A percentile compares a stretch with the other conserved stretches of the same genome.
phyloP scores from a whole-genome alignment of 129 eudicot genomes.

The Centaurea solstitialis region DNA sequence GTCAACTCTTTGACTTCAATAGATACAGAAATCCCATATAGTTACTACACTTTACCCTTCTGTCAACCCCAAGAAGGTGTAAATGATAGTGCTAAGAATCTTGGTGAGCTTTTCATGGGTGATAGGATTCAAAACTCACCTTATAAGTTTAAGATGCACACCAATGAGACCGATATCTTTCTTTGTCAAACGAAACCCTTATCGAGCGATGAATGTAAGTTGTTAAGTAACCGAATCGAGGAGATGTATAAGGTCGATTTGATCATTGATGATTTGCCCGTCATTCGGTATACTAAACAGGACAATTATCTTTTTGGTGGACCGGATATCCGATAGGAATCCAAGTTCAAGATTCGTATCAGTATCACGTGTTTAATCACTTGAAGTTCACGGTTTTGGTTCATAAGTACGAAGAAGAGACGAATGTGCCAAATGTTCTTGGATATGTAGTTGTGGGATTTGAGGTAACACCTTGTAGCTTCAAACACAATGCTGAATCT shows the following conservation, averaged over 20 bases:
- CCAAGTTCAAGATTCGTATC: constrained; percentile 42
- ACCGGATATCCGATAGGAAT: constrained; percentile 68
- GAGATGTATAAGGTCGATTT: constrained; percentile 75
- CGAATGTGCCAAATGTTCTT: constrained; percentile 59
- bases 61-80: constrained; percentile 68
- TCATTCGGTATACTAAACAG: constrained; percentile 60
- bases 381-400: constrained; percentile 36
- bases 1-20: constrained; percentile 66
- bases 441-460: constrained; percentile 80
- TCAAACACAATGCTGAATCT: constrained; percentile 42
- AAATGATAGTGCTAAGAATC: constrained; percentile 67
- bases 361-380: constrained; percentile 48
- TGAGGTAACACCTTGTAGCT: constrained; percentile 69
- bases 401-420: constrained; percentile 40
- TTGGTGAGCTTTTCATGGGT: constrained; percentile 73
- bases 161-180: constrained; percentile 54
- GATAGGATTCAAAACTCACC: constrained; percentile 83
- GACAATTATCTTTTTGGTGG: constrained; percentile 56
- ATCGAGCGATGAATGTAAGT: constrained; percentile 53
- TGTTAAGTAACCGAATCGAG: constrained; percentile 61
- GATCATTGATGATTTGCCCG: constrained; percentile 69
- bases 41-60: constrained; percentile 74
- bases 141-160: constrained; percentile 63
- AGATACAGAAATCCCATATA: constrained; percentile 64
- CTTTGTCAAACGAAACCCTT: constrained; percentile 64